Conservation (phyloP, 257 asterid genomes). For the Solanum dulcamara region DNA sequence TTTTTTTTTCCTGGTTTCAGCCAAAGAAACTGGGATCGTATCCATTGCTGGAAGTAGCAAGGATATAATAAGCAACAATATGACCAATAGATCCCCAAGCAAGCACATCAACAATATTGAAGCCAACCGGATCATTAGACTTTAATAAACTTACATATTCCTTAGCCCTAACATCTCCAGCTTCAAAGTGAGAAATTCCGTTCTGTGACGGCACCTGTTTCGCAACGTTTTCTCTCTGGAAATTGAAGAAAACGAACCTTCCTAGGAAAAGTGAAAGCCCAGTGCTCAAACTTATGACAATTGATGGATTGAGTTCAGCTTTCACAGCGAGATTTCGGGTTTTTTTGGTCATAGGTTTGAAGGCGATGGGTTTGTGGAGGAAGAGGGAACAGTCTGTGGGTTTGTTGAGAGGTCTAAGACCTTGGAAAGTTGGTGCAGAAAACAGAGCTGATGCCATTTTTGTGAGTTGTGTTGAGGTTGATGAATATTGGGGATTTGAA, state of each 20-base stretch:
- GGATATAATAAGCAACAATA: constrained; percentile 81
- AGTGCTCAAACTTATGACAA: constrained; percentile 88
- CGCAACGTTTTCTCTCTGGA: constrained; percentile 93
- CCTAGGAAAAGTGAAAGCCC: constrained; percentile 84
- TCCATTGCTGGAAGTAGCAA: constrained; percentile 94
- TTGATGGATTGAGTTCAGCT: constrained; percentile 65
- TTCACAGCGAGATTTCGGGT: constrained; percentile 11
- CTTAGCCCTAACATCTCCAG: constrained; percentile 85
- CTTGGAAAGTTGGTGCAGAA: constrained; percentile 79
- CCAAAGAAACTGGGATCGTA: constrained; percentile 84
- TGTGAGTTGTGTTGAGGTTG: background rate
- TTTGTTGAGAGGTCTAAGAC: constrained; percentile 73
- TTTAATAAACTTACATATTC: constrained; percentile 87
- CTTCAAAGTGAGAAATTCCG: constrained; percentile 78
- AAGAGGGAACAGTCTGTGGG: constrained; percentile 24
- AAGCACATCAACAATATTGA: constrained; percentile 86
- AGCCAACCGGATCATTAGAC: constrained; percentile 91
- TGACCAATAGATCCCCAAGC: constrained; percentile 99
- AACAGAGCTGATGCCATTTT: constrained; percentile 68
- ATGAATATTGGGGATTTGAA: background rate
- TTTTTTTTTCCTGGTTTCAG: background rate
- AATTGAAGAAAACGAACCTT: constrained; percentile 85
- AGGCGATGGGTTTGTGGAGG: constrained; percentile 13
- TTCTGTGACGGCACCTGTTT: constrained; percentile 95
- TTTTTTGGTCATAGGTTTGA: constrained; percentile 16